Base-by-base conservation (phyloP, 306 rosid genomes). In the Comarum palustre region DNA sequence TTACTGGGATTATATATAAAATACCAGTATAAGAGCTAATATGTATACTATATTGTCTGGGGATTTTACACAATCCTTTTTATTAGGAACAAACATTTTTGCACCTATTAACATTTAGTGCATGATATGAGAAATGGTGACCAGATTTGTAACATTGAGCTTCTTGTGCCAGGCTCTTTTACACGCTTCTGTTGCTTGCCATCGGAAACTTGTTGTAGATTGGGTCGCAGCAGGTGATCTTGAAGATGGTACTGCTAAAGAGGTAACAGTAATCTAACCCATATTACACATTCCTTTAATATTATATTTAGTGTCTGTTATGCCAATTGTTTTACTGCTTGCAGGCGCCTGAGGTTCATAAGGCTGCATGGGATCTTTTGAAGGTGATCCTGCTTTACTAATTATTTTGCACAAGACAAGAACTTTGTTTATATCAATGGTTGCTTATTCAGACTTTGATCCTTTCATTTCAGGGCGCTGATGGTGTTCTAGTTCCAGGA, bases 201-300 rank as follows among this genome's bases (percentile, higher is more conserved):
- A 41, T 22, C 87, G 82, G 7, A 89, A 87, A 75, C 91, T 91
- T 86, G 13, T 80, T 43, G 88, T 91, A 62, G 90, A 89, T 68
- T 91, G 97, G 96, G 95, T 91, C 67, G 85, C 95, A 42, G 96
- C 97, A 20, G 88, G 84, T 46, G 92, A 91, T 66, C 97, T 91
- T 60, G 97, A 89, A 87, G 91, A 91, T 57, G 78, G 11, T 52
- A 80, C 88, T 41, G 75, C 70, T 43, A 17, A 68, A 24, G 83
- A 91, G 90, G 97, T 91, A 81, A 73, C 51, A 58, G 46, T 61
- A 22, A 78, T 67, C 64, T 70, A 81, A 64, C 11, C 20, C 63
- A 17, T 39, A 34, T 4, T 59, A 10, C 41, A 61, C 11, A 41
- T 66, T 32, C 15, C 10, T 36, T 52, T 34, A 10, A 15, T 16